A percentile compares a stretch with the other conserved stretches of the same genome.
phyloP scores from a whole-genome alignment of 1,284 basidiomycete genomes.

The Schizopora paradoxa region DNA sequence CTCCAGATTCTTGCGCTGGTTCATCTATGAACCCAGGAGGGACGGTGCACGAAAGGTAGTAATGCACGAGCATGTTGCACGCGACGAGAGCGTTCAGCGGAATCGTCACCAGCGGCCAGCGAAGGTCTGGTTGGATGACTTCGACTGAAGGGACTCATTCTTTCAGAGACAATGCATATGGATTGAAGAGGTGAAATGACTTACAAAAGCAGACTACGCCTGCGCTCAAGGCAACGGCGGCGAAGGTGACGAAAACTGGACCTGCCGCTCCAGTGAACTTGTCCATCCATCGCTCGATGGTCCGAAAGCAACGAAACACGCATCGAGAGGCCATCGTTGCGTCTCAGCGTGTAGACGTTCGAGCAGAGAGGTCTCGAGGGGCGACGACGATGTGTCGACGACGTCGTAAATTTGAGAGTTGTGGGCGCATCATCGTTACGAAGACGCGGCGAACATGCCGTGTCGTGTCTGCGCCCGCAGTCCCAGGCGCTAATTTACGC shows the following conservation, averaged over 20 bases:
- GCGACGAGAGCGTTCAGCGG: conserved; percentile 72
- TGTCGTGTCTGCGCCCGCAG: too few relatives aligned
- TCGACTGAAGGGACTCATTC: conserved; percentile 48
- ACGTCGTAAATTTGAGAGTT: too few relatives aligned
- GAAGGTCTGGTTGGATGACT: conserved; percentile 55
- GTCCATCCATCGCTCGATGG: conserved; percentile 74
- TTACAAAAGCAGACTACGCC: conserved; percentile 81
- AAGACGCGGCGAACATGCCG: too few relatives aligned
- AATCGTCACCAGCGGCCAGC: conserved; percentile 49
- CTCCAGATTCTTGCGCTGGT: conserved; percentile 35
- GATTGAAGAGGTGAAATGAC: conserved; percentile 27
- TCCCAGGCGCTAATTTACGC: too few relatives aligned
- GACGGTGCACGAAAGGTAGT: conserved; percentile 79
- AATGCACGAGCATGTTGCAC: conserved; percentile 75
- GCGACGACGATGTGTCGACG: too few relatives aligned
- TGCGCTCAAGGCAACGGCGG: conserved; percentile 61
- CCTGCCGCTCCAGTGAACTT: conserved; percentile 85
- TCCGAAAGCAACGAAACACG: conserved; percentile 85
- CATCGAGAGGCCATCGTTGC: conserved; percentile 46
- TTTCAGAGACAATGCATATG: conserved; percentile 7
- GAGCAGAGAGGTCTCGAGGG: too few relatives aligned
- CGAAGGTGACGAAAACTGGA: conserved; percentile 81
- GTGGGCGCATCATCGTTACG: too few relatives aligned
- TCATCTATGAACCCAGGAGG: conserved; percentile 69
- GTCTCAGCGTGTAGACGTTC: too few relatives aligned